Percentiles rank a stretch among this genome's conserved stretches.
Conservation (phyloP, 2,329 filamentous ascomycete genomes). For the Thielaviopsis musarum region DNA sequence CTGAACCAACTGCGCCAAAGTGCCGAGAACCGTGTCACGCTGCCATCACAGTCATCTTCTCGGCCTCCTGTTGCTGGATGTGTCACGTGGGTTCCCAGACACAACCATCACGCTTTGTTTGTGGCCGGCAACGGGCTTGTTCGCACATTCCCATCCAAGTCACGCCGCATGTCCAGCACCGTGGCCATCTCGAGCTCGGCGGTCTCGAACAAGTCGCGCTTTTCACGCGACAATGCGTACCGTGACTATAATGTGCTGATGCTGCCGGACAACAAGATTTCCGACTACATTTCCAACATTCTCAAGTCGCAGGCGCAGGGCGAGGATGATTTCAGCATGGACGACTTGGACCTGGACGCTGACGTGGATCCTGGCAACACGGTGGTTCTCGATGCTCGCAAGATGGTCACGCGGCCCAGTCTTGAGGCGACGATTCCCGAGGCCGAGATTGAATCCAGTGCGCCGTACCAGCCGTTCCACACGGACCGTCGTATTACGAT, state of each 20-base stretch:
- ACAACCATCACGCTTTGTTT: conserved; percentile 44
- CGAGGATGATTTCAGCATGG: conserved; percentile 34
- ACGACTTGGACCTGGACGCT: conserved; percentile 34
- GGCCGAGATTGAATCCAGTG: conserved; percentile 88
- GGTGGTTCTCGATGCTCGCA: conserved; percentile 16
- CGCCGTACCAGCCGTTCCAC: conserved; percentile 91
- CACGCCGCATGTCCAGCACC: conserved; percentile 35
- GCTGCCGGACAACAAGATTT: conserved; percentile 42
- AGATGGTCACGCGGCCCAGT: conserved; percentile 21
- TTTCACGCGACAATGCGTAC: conserved; percentile 37
- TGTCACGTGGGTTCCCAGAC: conserved; percentile 47
- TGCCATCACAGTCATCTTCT: conserved; percentile 36
- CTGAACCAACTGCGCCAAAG: conserved; percentile 57
- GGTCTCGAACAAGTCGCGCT: background rate
- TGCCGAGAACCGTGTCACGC: conserved; percentile 56
- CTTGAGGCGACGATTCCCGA: conserved; percentile 51
- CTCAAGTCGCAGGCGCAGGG: background rate
- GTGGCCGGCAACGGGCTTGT: conserved; percentile 50
- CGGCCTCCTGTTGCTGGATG: conserved; percentile 39
- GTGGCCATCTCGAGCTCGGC: conserved; percentile 16
- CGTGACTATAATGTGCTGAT: conserved; percentile 50
- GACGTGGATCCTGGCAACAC: conserved; percentile 17
- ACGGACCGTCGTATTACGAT: conserved; percentile 74
- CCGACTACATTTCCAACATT: conserved; percentile 15
- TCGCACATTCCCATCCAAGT: conserved; percentile 45